Base-by-base conservation (phyloP, 2,329 filamentous ascomycete species). In the Geoglossum cookeanum region DNA sequence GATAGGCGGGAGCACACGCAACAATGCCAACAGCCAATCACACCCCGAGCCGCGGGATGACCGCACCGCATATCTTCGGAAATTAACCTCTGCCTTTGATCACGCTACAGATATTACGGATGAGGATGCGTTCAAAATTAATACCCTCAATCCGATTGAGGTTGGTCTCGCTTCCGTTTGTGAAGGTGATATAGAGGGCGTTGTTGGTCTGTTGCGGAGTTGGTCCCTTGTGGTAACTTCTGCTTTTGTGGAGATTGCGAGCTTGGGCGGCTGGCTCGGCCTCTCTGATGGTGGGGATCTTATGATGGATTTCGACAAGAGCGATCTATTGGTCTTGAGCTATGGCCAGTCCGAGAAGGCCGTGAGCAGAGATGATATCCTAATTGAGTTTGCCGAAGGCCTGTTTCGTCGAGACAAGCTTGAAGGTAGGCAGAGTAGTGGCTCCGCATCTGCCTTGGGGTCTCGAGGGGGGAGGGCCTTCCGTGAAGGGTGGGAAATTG, bases 401-500 rank as follows among this genome's bases (percentile, higher is more conserved):
- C 68, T 91, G 22, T 75, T 84, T 35, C 75, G 75, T 59, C 75
- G 76, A 60, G 74, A 77, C 57, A 71, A 75, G 27, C 66, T 81
- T 52, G 71, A 70, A 0, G 63, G 70, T 55, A 63, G 65, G 42
- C 22, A 15, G 13, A 33, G 13, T 33, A 33, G 30, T n/a, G 30
- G 30, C 30, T 53, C 49, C 64, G 65, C 68, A 22, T 66, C 68
- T 35, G 62, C 64, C 6, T 62, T 62, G 1, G 63, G 74, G 17
- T 63, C 69, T 32, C 64, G 68, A 58, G 63, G 65, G 35, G 63
- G 64, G 27, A 67, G 68, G 11, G 65, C 69, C 13, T 17, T n/a
- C 7, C 74, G 77, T 42, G 83, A 90, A 63, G 90, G 91, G 7
- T 97, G 91, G 91, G 88, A 96, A 70, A 72, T 96, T 65, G 85